Evolutionary conservation across 768 basidiomycete genomes (phyloP), one percentile per base, ranked within the genome.

Genomic region (Hebeloma cylindrosporum): DNA sequence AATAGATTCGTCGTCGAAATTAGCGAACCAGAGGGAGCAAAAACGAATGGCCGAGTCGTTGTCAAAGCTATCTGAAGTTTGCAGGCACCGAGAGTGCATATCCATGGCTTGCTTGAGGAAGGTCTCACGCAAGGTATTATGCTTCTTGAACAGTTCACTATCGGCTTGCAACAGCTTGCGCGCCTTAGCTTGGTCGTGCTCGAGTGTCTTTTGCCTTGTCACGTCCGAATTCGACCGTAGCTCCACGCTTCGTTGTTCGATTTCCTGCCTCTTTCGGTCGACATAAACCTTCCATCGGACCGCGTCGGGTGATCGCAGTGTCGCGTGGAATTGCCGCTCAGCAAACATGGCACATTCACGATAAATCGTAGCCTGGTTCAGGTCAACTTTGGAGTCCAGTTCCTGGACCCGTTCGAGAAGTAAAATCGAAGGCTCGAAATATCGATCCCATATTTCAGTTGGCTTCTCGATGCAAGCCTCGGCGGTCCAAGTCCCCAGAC

Each of bases 1-100:
- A 11, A 76, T 76, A 17, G 79, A 62, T 33, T 66, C 33, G 60
- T 83, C 77, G 30, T 86, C 79, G 51, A 93, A 88, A 57, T 93
- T 90, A 1, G 86, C 80, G 50, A 97, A 83, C 96, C 95, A 98
- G 2, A 98, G 74, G 1, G 94, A 93, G 52, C 82, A 85, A 21
- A 99, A 72, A 8, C 91, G 82, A 41, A 93, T 87, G 3, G 85
- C 72, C 0, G 80, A 82, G 41, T 88, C 82, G 43, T 84, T 82
- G 59, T 98, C 90, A 50, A 80, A 85, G 0, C 65, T 65, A 54
- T 92, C 84, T 0, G 88, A 87, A 1, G 74, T 61, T 21, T 77
- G 68, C 28, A 99, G 73, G 48, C 85, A 85, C 13, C 72, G 77
- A 2, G 92, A 85, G 65, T 91, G 93, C 90, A 94, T 94, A 29